These are phyloP conservation scores for Plantago lanceolata DNA, from an alignment of 305 asterid species.

Conservation along the genomic window DNA sequence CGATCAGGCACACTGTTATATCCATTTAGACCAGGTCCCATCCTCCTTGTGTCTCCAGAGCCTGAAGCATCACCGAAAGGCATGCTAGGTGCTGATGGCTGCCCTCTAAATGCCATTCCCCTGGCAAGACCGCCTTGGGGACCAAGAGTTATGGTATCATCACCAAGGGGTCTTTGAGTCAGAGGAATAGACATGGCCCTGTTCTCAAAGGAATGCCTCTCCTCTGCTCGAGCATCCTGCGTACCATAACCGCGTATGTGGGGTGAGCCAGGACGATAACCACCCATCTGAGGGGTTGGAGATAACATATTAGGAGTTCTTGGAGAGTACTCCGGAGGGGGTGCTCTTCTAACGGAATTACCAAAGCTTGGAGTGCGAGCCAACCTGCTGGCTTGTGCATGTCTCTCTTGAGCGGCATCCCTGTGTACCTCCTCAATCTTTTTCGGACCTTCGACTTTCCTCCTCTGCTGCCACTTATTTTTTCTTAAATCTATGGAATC, in stretches of 20 bases:
- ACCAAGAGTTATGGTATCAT: slow-evolving; percentile 67
- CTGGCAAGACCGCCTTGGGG: slow-evolving; percentile 96
- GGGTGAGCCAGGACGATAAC: slow-evolving; percentile 41
- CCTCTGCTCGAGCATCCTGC: slow-evolving; percentile 52
- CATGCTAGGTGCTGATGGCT: slow-evolving; percentile 39
- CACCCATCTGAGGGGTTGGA: slow-evolving; percentile 37
- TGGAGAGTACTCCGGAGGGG: slow-evolving; percentile 41
- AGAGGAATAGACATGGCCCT: slow-evolving; percentile 42
- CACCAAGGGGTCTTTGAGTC: slow-evolving; percentile 49
- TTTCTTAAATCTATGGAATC: slow-evolving; percentile 73
- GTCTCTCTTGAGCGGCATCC: slow-evolving; percentile 80
- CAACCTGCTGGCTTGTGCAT: slow-evolving; percentile 48
- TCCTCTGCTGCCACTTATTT: slow-evolving; percentile 82
- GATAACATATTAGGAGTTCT: slow-evolving; percentile 45
- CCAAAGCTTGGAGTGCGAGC: slow-evolving; percentile 47
- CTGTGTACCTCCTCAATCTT: slow-evolving; percentile 74
- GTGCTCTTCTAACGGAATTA: slow-evolving; percentile 44
- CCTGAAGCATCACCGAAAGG: slow-evolving; percentile 37
- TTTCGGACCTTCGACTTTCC: slow-evolving; percentile 84
- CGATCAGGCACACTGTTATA: slow-evolving; percentile 51
- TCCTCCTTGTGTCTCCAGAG: slow-evolving; percentile 51
- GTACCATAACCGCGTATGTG: slow-evolving; percentile 49
- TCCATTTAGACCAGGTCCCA: slow-evolving; percentile 58
- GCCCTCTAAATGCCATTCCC: slow-evolving; percentile 89
- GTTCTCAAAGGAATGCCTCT: slow-evolving; percentile 41